Evolutionary conservation across 2,329 filamentous ascomycete species (phyloP).

Genomic region (Metarhizium robertsii): DNA sequence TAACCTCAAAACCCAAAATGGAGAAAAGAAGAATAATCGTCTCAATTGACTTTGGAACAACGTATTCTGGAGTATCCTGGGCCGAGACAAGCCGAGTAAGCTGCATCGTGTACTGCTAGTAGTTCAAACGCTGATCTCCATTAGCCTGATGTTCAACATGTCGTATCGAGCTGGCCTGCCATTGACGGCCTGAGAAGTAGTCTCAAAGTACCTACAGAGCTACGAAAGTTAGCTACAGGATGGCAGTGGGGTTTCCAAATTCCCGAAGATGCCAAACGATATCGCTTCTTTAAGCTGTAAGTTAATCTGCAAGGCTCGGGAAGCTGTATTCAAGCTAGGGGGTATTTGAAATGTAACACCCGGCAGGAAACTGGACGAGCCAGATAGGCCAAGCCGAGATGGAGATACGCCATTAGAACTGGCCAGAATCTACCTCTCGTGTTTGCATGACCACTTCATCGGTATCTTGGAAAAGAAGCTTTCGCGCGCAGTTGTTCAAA

Average conservation of each 20-base stretch:
- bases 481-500: conserved; percentile 29
- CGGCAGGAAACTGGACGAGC: conserved; percentile 26
- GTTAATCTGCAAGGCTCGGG: conserved; percentile 5
- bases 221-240: conserved; percentile 30
- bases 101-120: not conserved
- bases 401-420: conserved; percentile 25
- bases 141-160: conserved; percentile 29
- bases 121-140: not conserved
- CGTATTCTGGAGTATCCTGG: conserved; percentile 46
- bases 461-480: conserved; percentile 32
- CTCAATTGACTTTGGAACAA: conserved; percentile 48
- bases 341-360: not conserved
- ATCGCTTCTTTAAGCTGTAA: conserved; percentile 40
- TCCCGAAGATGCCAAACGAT: conserved; percentile 28
- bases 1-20: conserved; percentile 14
- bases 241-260: conserved; percentile 43
- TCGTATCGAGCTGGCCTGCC: conserved; percentile 36
- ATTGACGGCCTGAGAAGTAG: conserved; percentile 21
- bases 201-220: conserved; percentile 39
- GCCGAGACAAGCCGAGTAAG: conserved; percentile 31
- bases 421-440: conserved; percentile 34
- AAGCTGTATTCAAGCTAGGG: not conserved
- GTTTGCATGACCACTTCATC: conserved; percentile 38
- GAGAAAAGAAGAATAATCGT: conserved; percentile 34
- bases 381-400: conserved; percentile 18